Evolutionary conservation across 306 rosid genomes (phyloP).

Genomic region (Gynostemma pentaphyllum): DNA sequence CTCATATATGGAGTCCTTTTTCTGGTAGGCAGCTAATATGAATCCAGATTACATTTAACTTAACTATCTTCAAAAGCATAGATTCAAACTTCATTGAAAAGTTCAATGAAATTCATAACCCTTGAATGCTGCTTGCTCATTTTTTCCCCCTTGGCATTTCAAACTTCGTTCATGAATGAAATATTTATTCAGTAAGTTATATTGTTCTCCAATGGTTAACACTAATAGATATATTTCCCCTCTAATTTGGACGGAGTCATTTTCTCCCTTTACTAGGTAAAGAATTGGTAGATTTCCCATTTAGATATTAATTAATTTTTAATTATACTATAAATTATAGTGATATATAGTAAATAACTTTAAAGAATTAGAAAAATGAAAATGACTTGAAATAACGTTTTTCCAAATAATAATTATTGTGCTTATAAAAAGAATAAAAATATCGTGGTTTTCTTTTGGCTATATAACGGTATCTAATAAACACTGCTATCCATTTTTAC

Average conservation of each 20-base stretch:
- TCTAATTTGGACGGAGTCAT: neutral
- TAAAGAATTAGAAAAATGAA: neutral
- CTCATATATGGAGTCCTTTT: neutral
- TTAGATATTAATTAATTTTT: too few species aligned
- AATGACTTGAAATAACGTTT: neutral
- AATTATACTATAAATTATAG: too few species aligned
- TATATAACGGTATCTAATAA: neutral
- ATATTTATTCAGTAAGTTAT: neutral
- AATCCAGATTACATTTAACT: neutral
- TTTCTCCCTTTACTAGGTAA: neutral
- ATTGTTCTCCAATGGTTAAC: neutral
- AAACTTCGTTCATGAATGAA: neutral
- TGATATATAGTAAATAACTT: too few species aligned
- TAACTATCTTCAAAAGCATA: neutral
- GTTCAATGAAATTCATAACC: neutral
- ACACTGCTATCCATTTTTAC: neutral
- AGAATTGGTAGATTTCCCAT: neutral
- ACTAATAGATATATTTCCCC: neutral
- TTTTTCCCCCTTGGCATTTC: neutral
- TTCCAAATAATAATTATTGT: neutral
- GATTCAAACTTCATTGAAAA: neutral
- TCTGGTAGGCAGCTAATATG: neutral
- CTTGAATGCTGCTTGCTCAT: neutral
- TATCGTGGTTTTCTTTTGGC: too few species aligned
- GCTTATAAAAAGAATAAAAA: too few species aligned